Base-by-base conservation (phyloP, 805 yeast species). In the Millerozyma acaciae region DNA sequence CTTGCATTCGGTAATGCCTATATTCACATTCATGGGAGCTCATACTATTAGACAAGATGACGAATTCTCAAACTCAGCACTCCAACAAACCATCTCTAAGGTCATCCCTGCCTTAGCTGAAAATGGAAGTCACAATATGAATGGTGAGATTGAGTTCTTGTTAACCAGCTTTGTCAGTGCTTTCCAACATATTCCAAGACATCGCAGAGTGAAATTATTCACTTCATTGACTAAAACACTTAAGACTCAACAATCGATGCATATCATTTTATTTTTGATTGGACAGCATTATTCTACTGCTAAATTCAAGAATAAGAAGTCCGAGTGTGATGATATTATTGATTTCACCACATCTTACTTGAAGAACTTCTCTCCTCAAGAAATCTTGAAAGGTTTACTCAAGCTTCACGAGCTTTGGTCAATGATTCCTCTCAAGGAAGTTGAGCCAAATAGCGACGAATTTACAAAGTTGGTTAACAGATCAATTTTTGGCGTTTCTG, bases 11-110 rank as follows among this genome's bases (percentile, higher is more conserved):
- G 96, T 93, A 6, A 93, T 93, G 98, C 98, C 98, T n/a, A 90
- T 93, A 32, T 93, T 93, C 68, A 93, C 98, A 1, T 93, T 93
- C 50, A 93, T 93, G 97, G 98, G 98, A 39, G 95, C 97, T 8
- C 95, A 88, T 51, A 89, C 97, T 9, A 76, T 93, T 33, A 81
- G 96, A 50, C 96, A 93, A 61, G 98, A 93, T 57, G 97, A 93
- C 57, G 97, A 87, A 53, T 90, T 85, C 51, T 87, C 97, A 0
- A 83, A 83, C 20, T 84, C 84, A 44, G 97, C 89, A 28, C 87
- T 93, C 42, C 95, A 88, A 50, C 93, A 86, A 54, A 90, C 98
- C 2, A 82, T 93, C 31, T 64, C 83, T 15, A 80, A 84, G 47
- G 96, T 93, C 31, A 80, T 93, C 21, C 97, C 98, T 4, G 96